These are phyloP conservation scores for Leishmania major DNA, from an alignment of 208 protist genomes.

Conservation along the genomic window DNA sequence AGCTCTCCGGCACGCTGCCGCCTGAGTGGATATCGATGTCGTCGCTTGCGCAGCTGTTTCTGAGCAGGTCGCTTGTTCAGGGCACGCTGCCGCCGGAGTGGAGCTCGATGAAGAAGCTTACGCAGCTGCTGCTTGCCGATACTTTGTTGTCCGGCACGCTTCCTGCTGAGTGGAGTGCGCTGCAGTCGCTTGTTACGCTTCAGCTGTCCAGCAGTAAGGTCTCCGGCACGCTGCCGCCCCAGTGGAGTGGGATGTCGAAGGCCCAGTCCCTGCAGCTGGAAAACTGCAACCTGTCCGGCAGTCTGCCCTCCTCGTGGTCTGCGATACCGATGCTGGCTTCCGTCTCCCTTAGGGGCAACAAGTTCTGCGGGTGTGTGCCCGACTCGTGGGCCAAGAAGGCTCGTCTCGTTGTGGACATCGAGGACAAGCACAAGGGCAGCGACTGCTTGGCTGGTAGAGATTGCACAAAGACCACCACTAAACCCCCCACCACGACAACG, in stretches of 20 bases:
- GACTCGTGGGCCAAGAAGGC: neutral
- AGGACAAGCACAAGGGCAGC: neutral
- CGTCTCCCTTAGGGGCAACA: neutral
- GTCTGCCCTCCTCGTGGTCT: neutral
- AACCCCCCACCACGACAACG: too few relatives aligned
- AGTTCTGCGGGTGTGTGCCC: constrained; percentile 7
- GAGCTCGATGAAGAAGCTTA: neutral
- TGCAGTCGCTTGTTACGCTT: neutral
- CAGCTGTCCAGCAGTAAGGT: neutral
- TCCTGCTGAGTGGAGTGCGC: neutral
- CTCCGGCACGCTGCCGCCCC: neutral
- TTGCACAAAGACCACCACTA: too few relatives aligned
- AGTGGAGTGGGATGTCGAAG: constrained; percentile 2
- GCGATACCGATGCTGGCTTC: neutral
- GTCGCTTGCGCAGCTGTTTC: neutral
- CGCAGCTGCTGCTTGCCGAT: neutral
- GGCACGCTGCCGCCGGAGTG: constrained; percentile 7
- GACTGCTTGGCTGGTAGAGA: too few relatives aligned
- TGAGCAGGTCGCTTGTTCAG: neutral
- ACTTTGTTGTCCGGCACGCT: neutral
- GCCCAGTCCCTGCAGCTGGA: neutral
- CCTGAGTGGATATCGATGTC: constrained; percentile 8
- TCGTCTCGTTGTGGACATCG: neutral
- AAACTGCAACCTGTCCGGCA: neutral
- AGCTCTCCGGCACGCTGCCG: constrained; percentile 5